Evolutionary conservation across 2,329 filamentous ascomycete genomes (phyloP).

Genomic region (Sporothrix euskadiensis): DNA sequence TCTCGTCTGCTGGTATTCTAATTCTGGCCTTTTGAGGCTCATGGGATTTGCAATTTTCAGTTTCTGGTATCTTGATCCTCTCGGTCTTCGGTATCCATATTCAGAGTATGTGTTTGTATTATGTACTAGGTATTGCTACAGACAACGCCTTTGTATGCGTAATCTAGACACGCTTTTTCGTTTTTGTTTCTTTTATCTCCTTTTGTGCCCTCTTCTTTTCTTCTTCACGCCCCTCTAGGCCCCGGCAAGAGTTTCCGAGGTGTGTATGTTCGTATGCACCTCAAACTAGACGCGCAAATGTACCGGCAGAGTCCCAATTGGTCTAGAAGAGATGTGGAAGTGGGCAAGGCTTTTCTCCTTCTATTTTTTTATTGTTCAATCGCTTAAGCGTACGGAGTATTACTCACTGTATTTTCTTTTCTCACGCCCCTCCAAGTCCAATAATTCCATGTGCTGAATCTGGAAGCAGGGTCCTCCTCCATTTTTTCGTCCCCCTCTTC

Average conservation of each 20-base stretch:
- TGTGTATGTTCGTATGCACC: not conserved
- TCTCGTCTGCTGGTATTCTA: not conserved
- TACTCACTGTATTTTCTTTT: not conserved
- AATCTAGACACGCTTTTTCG: not conserved
- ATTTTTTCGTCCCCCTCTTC: not conserved
- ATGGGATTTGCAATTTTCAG: not conserved
- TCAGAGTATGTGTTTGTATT: not conserved
- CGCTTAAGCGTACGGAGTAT: too few species aligned
- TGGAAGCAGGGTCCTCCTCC: not conserved
- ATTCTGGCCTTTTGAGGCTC: not conserved
- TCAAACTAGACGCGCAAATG: not conserved
- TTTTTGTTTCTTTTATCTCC: not conserved
- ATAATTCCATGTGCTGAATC: not conserved
- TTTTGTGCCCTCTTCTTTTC: not conserved
- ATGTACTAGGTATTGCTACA: not conserved
- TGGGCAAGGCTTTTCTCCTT: not conserved
- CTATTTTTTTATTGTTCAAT: not conserved
- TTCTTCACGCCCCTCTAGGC: not conserved
- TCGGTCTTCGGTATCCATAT: not conserved
- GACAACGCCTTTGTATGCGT: too few species aligned
- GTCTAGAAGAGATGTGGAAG: not conserved
- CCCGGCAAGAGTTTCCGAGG: not conserved
- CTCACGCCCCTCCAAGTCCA: not conserved
- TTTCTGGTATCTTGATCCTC: not conserved
- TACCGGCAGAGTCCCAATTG: constrained; percentile 13